These are phyloP conservation scores for Metarhizium rileyi DNA, from an alignment of 2,329 filamentous ascomycete species.

Conservation along the genomic window DNA sequence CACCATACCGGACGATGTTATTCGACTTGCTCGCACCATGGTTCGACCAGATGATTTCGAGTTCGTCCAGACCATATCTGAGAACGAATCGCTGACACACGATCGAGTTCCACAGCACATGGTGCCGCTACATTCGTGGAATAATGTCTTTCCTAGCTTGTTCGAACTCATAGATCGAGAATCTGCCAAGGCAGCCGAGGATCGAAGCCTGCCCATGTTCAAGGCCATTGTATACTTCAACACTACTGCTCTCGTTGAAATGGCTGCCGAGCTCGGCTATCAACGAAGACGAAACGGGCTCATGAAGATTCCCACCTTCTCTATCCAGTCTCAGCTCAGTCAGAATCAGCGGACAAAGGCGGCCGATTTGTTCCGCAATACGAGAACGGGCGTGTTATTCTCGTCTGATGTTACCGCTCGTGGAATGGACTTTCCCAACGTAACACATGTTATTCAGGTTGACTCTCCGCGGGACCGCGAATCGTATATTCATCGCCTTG, in stretches of 20 bases:
- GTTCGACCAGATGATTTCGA: slow-evolving; percentile 74
- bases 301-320: slow-evolving; percentile 25
- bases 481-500: slow-evolving; percentile 68
- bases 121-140: slow-evolving; percentile 55
- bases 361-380: slow-evolving; percentile 60
- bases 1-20: slow-evolving; percentile 77
- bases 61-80: slow-evolving; percentile 79
- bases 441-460: slow-evolving; percentile 71
- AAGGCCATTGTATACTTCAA: slow-evolving; percentile 95
- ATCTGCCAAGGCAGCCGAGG: slow-evolving; percentile 30
- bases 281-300: slow-evolving; percentile 28
- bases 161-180: slow-evolving; percentile 65
- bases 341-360: slow-evolving; percentile 61
- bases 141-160: slow-evolving; percentile 67
- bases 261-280: slow-evolving; percentile 48
- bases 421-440: slow-evolving; percentile 75
- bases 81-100: slow-evolving; percentile 78
- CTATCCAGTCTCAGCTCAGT: slow-evolving; percentile 71
- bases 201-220: slow-evolving; percentile 51
- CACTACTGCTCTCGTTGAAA: slow-evolving; percentile 62
- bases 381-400: slow-evolving; percentile 56
- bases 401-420: slow-evolving; percentile 73
- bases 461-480: slow-evolving; percentile 56
- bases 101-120: slow-evolving; percentile 72
- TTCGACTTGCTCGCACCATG: slow-evolving; percentile 65